Evolutionary conservation across 2,329 filamentous ascomycete genomes (phyloP), one percentile per base, ranked within the genome.

Genomic region (Samsoniella hepiali): DNA sequence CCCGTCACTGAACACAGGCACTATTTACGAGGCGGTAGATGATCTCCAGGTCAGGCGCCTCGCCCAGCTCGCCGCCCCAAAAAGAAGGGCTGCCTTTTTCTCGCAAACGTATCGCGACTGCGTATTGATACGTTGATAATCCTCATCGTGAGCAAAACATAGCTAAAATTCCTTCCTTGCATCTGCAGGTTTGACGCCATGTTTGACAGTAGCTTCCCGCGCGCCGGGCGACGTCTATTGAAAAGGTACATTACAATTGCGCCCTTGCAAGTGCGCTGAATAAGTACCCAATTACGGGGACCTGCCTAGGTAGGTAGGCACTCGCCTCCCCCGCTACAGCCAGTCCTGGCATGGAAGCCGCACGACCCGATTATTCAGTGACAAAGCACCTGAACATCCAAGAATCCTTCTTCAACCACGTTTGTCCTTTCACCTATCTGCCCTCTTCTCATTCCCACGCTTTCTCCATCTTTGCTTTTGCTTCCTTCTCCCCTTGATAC

Each of bases 321-420:
- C 40, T 15, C n/a, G 11, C 15, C n/a, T 56, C 34, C 34, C 53
- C 36, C 6, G 31, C 49, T 22, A 15, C 49, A 27, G 11, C 38
- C 15, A 9, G 38, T 49, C 11, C 15, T 9, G 17, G 57, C 32
- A 22, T 49, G 15, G n/a, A 17, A 47, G 22, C 57, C 34, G 57
- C 27, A 5, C 8, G 45, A 59, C 57, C 44, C 22, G 32, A 59
- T 59, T 58, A 58, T 58, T 58, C 44, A 58, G 42, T 50, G 38
- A 31, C 49, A 45, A n/a, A 42, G 57, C 47, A 59, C 57, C 45
- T 42, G n/a, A 51, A 38, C 40, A 42, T 50, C 29, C n/a, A 31
- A 56, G 40, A 62, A 47, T 50, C 17, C 31, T 34, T 47, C 15
- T 53, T 22, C 42, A 49, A 56, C 40, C 31, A 31, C 42, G 32